phyloP scores from a whole-genome alignment of 371 early-diverging fungal genomes.

The Mycotypha africana region DNA sequence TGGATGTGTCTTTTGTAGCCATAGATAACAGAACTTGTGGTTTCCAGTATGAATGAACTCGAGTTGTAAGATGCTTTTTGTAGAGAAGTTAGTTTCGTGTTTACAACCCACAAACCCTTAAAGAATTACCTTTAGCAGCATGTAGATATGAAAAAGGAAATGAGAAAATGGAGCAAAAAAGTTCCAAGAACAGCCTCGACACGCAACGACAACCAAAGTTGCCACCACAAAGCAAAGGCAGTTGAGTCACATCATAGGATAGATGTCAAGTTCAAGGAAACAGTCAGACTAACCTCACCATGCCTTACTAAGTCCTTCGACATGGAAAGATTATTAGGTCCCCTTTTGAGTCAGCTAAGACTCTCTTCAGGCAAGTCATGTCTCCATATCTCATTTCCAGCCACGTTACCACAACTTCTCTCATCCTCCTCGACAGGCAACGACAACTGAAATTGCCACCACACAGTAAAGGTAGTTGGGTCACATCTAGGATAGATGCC shows the following conservation, averaged over 20 bases:
- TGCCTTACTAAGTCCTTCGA: slow-evolving; percentile 1
- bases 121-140: slow-evolving; percentile 1
- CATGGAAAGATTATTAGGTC: too few species aligned
- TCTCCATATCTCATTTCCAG: too few species aligned
- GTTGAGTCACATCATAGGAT: not conserved
- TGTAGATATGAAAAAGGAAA: slow-evolving; percentile 2
- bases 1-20: slow-evolving; percentile 3
- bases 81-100: not conserved
- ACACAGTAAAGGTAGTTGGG: not conserved
- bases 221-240: slow-evolving; percentile 1
- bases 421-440: slow-evolving; percentile 1
- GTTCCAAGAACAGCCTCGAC: slow-evolving; percentile 1
- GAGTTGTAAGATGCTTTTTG: slow-evolving; percentile 1
- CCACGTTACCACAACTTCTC: too few species aligned
- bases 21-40: slow-evolving; percentile 1
- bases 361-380: too few species aligned
- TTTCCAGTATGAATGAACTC: not conserved
- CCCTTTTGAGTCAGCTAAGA: too few species aligned
- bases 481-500: slow-evolving; percentile 1
- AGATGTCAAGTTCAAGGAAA: slow-evolving; percentile 1
- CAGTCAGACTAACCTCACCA: not conserved
- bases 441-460: slow-evolving; percentile 1
- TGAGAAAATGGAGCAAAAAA: slow-evolving; percentile 3
- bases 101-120: slow-evolving; percentile 1
- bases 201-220: slow-evolving; percentile 1